Base-by-base conservation (phyloP, 371 early-diverging fungal species). In the Mortierella sp. region DNA sequence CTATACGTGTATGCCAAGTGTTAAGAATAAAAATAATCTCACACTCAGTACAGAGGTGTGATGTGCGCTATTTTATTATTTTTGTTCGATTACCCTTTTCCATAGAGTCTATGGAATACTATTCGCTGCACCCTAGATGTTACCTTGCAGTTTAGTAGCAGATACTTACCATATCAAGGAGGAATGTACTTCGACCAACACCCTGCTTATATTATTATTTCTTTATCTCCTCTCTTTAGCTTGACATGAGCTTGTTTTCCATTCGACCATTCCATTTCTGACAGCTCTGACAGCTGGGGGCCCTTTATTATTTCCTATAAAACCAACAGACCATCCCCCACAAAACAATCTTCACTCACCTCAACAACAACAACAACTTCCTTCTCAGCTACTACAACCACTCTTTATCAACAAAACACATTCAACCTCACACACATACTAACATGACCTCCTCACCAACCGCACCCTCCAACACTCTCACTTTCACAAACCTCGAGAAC, bases 401-500 rank as follows among this genome's bases (percentile, higher is more conserved):
- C 22, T 26, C 24, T 54, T 12, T 10, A 4, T 54, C 26, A 24
- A n/a, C n/a, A n/a, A n/a, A n/a, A n/a, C 54, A 54, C 54, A 24
- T 43, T 28, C 24, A 22, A 3, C 26, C 10, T n/a, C 51, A 64
- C 52, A 35, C 64, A 5, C 52, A 49, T 26, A 49, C 32, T 18
- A 52, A 64, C 30, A 26, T 26, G 49, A 24, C 54, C 54, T n/a
- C 22, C 54, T 2, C 10, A 40, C 64, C 78, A n/a, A 47, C 75
- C 6, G n/a, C 73, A 28, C 90, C 91, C 24, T 88, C 90, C 28
- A 91, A 90, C 70, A 91, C 91, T 18, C 40, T 91, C 39, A 75
- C 87, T 32, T 71, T 90, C 64, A 89, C 91, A 45, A 84, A 90
- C 73, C 75, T 91, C 32, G 89, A 89, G 22, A 51, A 54, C 14